Conservation (phyloP, 2,329 filamentous ascomycete genomes). For the Cytospora chrysosperma region DNA sequence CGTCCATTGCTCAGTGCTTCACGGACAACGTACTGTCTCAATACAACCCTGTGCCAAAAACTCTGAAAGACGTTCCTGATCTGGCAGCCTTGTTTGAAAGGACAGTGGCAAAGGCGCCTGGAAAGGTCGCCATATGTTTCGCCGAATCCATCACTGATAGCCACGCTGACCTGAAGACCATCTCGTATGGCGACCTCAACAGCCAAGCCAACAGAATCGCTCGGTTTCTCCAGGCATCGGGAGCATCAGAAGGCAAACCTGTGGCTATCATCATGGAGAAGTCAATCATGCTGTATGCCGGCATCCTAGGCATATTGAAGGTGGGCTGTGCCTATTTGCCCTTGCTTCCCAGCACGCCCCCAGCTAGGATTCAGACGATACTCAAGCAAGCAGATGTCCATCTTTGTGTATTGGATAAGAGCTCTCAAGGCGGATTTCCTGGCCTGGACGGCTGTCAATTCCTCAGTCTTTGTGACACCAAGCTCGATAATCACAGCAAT, state of each 20-base stretch:
- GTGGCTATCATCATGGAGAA: constrained; percentile 80
- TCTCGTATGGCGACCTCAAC: constrained; percentile 69
- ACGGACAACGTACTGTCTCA: constrained; percentile 43
- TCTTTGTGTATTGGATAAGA: constrained; percentile 44
- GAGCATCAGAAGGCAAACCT: constrained; percentile 52
- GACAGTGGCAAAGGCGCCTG: constrained; percentile 47
- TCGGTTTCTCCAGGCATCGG: constrained; percentile 47
- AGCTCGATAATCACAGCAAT: constrained; percentile 32
- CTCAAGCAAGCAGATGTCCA: constrained; percentile 56
- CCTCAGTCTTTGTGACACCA: constrained; percentile 36
- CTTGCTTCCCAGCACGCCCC: constrained; percentile 69
- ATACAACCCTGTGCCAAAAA: constrained; percentile 43
- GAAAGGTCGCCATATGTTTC: constrained; percentile 64
- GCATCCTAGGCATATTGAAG: constrained; percentile 74
- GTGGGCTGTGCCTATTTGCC: constrained; percentile 78
- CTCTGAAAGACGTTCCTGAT: constrained; percentile 39
- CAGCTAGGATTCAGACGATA: constrained; percentile 59
- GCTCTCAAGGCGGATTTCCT: constrained; percentile 25
- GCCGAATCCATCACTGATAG: constrained; percentile 46
- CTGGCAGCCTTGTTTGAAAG: constrained; percentile 55
- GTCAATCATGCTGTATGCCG: constrained; percentile 67
- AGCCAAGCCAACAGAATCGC: constrained; percentile 63
- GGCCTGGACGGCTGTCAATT: constrained; percentile 26
- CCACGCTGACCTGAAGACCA: constrained; percentile 35
- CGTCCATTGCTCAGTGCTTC: constrained; percentile 31